Percentiles rank a stretch among this genome's conserved stretches.
These are phyloP conservation scores for Rutstroemia sp. DNA, from an alignment of 2,329 filamentous ascomycete species.

Conservation along the genomic window DNA sequence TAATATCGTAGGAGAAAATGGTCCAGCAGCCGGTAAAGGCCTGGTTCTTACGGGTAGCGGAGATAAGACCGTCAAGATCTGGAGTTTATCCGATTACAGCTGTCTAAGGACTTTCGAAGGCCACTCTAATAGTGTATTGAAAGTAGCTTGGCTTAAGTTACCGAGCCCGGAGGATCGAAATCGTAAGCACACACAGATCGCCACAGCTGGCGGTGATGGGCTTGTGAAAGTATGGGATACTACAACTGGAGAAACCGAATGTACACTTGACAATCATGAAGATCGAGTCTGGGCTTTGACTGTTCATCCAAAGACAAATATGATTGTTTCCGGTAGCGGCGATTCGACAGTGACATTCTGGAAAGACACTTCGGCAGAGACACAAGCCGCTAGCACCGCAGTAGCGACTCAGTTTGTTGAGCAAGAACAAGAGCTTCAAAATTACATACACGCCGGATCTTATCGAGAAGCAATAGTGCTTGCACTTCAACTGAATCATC, in stretches of 20 bases:
- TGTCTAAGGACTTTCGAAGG: conserved; percentile 93
- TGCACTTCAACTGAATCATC: conserved; percentile 89
- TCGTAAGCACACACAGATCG: conserved; percentile 62
- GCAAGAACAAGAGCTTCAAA: conserved; percentile 89
- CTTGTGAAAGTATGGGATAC: conserved; percentile 96
- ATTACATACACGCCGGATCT: conserved; percentile 79
- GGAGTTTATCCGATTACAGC: conserved; percentile 86
- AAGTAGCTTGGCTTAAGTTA: conserved; percentile 76
- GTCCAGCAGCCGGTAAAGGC: conserved; percentile 68
- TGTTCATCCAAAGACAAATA: conserved; percentile 59
- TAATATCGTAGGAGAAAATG: conserved; percentile 62
- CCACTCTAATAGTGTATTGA: conserved; percentile 90
- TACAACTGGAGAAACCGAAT: conserved; percentile 73
- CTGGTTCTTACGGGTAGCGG: conserved; percentile 85
- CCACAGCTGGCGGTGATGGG: conserved; percentile 86
- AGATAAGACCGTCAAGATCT: conserved; percentile 93
- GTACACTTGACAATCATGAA: conserved; percentile 92
- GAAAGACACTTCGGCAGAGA: conserved; percentile 81
- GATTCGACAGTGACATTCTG: conserved; percentile 94
- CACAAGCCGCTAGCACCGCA: conserved; percentile 64
- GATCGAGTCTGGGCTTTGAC: conserved; percentile 91
- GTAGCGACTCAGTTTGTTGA: conserved; percentile 77
- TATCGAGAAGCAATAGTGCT: conserved; percentile 91
- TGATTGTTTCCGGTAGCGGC: conserved; percentile 81
- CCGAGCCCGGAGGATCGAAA: conserved; percentile 40